Conservation (phyloP, 371 early-diverging fungal genomes). For the Mortierella sp. region DNA sequence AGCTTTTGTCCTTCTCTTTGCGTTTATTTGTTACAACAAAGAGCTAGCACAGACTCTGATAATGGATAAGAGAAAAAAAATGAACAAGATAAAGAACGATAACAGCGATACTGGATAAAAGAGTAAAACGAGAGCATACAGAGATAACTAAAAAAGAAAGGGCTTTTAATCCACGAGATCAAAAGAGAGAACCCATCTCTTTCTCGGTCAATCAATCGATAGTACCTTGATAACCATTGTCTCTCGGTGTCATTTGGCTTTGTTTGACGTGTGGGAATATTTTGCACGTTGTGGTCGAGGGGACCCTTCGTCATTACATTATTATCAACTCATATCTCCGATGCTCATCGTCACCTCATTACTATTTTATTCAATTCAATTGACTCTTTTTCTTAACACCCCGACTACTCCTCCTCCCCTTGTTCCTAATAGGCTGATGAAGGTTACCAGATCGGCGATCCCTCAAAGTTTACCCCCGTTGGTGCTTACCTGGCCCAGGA, state of each 20-base stretch:
- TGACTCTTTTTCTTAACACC: background rate
- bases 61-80: background rate
- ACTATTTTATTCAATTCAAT: background rate
- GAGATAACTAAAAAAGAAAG: background rate
- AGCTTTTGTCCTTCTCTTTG: background rate
- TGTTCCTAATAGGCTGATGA: conserved; percentile 82
- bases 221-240: background rate
- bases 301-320: background rate
- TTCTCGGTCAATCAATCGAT: background rate
- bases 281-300: background rate
- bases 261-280: conserved; percentile 3
- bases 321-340: background rate
- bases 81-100: background rate
- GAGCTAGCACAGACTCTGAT: background rate
- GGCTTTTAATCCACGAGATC: background rate
- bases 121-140: background rate
- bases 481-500: conserved; percentile 96
- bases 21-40: background rate
- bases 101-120: background rate
- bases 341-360: background rate
- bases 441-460: conserved; percentile 91
- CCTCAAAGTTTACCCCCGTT: conserved; percentile 88
- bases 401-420: background rate
- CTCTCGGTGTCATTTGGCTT: background rate
- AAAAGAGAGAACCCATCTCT: background rate